Percentiles rank a stretch among this genome's conserved stretches.
These are phyloP conservation scores for Pyrenophora tritici-repentis DNA, from an alignment of 2,329 filamentous ascomycete genomes.

Conservation along the genomic window DNA sequence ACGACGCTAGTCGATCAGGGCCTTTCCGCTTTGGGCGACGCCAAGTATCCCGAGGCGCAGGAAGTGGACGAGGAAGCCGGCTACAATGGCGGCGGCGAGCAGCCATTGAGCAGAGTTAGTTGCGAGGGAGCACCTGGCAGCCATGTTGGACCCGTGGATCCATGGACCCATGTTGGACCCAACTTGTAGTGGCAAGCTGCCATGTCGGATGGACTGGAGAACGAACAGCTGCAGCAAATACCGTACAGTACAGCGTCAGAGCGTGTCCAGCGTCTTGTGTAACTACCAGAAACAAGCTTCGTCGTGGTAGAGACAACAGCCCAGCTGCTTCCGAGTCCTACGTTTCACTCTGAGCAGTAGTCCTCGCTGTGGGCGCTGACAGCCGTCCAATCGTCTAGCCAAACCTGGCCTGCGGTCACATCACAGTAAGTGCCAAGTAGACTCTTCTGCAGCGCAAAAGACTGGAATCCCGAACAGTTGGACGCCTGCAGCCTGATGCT, in stretches of 20 bases:
- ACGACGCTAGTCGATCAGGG: slow-evolving; percentile 29
- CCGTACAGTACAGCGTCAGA: no score
- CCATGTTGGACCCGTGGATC: no score
- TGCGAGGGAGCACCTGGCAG: no score
- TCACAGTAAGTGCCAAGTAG: no score
- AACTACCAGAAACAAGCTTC: slow-evolving; percentile 10
- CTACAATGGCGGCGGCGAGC: slow-evolving; percentile 4
- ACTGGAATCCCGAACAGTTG: not conserved
- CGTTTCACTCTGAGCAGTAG: slow-evolving; percentile 14
- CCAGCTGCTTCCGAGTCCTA: slow-evolving; percentile 21
- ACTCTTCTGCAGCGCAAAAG: not conserved
- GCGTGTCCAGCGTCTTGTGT: not conserved
- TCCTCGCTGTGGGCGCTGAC: slow-evolving; percentile 3
- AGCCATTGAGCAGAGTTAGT: not conserved
- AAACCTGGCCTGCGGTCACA: no score
- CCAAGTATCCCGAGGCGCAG: slow-evolving; percentile 23
- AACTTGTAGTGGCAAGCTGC: no score
- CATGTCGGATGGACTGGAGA: no score
- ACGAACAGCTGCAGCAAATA: no score
- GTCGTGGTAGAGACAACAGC: no score
- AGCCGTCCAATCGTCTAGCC: slow-evolving; percentile 1
- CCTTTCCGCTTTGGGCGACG: slow-evolving; percentile 19
- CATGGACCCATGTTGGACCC: no score
- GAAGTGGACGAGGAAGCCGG: slow-evolving; percentile 10
- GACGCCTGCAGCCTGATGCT: not conserved